Evolutionary conservation across 2,329 filamentous ascomycete species (phyloP).

Genomic region (Colletotrichum paranaense): DNA sequence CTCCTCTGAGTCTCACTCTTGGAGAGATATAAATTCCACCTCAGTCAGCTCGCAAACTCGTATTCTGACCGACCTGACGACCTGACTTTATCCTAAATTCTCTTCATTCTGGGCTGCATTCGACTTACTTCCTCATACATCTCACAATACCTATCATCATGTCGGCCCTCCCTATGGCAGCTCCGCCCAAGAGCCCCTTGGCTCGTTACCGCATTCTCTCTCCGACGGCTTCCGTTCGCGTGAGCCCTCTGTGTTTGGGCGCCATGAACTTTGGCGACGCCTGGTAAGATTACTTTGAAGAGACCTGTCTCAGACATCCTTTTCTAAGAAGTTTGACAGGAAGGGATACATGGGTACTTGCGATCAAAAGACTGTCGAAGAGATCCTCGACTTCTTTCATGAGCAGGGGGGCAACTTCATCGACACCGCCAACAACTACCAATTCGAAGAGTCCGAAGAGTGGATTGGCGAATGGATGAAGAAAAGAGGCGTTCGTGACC

Average conservation of each 20-base stretch:
- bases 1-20: background rate
- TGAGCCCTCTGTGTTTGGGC: conserved; percentile 75
- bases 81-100: background rate
- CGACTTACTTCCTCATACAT: background rate
- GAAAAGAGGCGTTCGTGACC: conserved; percentile 70
- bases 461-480: conserved; percentile 81
- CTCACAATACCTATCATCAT: conserved; percentile 34
- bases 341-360: conserved; percentile 71
- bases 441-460: conserved; percentile 69
- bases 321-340: conserved; percentile 47
- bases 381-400: conserved; percentile 75
- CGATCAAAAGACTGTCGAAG: conserved; percentile 69
- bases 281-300: conserved; percentile 48
- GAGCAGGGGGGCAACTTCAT: conserved; percentile 77
- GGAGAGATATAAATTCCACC: background rate
- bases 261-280: conserved; percentile 73
- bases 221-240: conserved; percentile 72
- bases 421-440: conserved; percentile 78
- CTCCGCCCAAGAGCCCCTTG: conserved; percentile 68
- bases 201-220: conserved; percentile 75
- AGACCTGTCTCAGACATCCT: background rate
- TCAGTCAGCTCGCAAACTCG: background rate
- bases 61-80: background rate
- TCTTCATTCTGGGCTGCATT: background rate
- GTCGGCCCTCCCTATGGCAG: conserved; percentile 50